phyloP scores from a whole-genome alignment of 352 stramenopile genomes.

The Phytophthora idaei region DNA sequence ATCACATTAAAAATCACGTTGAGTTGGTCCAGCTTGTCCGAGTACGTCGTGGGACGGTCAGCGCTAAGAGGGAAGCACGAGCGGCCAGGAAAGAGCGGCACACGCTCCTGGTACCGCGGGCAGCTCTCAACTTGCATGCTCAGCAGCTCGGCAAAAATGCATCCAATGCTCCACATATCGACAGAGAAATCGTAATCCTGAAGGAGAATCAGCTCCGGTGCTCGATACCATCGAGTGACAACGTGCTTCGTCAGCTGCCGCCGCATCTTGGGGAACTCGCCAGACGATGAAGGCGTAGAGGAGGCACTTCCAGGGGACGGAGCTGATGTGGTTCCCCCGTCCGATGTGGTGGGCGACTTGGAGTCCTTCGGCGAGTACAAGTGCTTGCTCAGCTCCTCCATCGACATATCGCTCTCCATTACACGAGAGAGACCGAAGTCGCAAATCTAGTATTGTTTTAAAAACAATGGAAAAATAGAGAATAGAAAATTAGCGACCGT shows the following conservation, averaged over 20 bases:
- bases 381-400: slow-evolving; percentile 79
- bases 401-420: slow-evolving; percentile 75
- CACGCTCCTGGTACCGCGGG: slow-evolving; percentile 84
- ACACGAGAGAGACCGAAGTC: slow-evolving; percentile 88
- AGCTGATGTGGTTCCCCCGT: slow-evolving; percentile 60
- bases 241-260: slow-evolving; percentile 98
- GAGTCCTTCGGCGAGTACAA: slow-evolving; percentile 81
- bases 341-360: slow-evolving; percentile 79
- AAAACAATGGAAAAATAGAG: background rate
- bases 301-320: slow-evolving; percentile 67
- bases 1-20: slow-evolving; percentile 97
- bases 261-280: slow-evolving; percentile 66
- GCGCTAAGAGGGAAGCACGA: slow-evolving; percentile 89
- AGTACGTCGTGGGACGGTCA: slow-evolving; percentile 83
- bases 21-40: slow-evolving; percentile 91
- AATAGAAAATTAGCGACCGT: slow-evolving; percentile 1
- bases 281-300: slow-evolving; percentile 73
- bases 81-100: slow-evolving; percentile 81
- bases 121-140: slow-evolving; percentile 91
- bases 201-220: slow-evolving; percentile 96
- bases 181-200: slow-evolving; percentile 96
- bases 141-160: slow-evolving; percentile 90
- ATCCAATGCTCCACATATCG: slow-evolving; percentile 99
- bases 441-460: slow-evolving; percentile 53
- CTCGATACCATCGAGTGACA: slow-evolving; percentile 98